Evolutionary conservation across 495 filamentous ascomycete genomes (phyloP), one percentile per base, ranked within the genome.

Genomic region (Hypomontagnella submonticulosa): DNA sequence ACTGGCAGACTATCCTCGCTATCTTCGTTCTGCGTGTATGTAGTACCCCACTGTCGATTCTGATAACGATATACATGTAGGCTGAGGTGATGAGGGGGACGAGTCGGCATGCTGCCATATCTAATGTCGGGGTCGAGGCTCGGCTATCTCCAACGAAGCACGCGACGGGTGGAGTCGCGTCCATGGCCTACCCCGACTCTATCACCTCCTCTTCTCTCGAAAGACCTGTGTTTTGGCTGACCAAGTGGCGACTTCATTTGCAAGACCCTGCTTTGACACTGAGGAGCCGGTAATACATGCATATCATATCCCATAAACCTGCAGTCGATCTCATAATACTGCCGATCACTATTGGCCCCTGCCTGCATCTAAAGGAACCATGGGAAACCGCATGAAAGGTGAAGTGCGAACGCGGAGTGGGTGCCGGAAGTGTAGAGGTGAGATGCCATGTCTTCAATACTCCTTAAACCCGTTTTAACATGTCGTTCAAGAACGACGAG

Each of bases 351-450:
- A 27, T 36, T 32, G 10, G 32, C 20, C 59, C 59, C 59, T 47
- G 41, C 15, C 47, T 41, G 34, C 3, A 48, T 44, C 4, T n/a
- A n/a, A 13, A 10, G 19, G 34, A 56, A 20, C 40, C 9, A 66
- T 61, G 63, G 5, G 56, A 55, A 43, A 30, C 23, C 56, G 44
- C 38, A 41, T 51, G 27, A 66, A 66, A 20, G 44, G 49, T 12
- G 63, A 66, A 34, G 16, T 61, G 51, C 63, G 63, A 46, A 66
- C 56, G 20, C 64, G 64, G 46, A 67, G 57, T 38, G 58, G 57
- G 1, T 67, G 58, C 13, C 57, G 40, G 40, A 67, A 62, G 41
- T 67, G 63, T 57, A 51, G 63, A 62, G 63, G 63, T 67, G 43
- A 65, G 61, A 57, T 47, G 16, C 30, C 48, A 38, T 12, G 2